Conservation (phyloP, 179 eudicot genomes). For the Kewa caespitosa region DNA sequence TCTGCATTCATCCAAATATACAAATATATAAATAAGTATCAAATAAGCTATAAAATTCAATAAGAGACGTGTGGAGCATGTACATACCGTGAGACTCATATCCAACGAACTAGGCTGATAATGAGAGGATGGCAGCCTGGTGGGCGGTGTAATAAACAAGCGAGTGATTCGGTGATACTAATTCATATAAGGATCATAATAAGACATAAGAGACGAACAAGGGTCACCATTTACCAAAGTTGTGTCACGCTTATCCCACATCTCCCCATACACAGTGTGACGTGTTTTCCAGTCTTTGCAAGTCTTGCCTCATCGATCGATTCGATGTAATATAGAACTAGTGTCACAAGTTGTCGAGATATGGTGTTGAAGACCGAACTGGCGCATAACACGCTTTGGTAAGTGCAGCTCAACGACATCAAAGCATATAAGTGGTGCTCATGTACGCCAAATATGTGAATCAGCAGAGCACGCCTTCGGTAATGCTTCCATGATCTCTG, state of each 20-base stretch:
- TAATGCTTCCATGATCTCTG: background rate
- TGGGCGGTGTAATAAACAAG: background rate
- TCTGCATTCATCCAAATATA: too few relatives aligned
- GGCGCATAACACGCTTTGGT: background rate
- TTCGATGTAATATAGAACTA: background rate
- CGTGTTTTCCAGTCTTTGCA: background rate
- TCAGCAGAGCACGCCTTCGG: background rate
- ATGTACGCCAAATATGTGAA: background rate
- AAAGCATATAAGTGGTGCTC: background rate
- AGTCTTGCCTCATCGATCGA: background rate
- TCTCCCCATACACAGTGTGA: background rate
- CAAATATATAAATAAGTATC: too few relatives aligned
- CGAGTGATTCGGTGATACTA: background rate
- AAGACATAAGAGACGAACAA: background rate
- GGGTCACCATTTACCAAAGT: background rate
- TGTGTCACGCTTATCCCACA: background rate
- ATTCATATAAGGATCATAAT: background rate
- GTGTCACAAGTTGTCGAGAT: background rate
- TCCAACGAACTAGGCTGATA: too few relatives aligned
- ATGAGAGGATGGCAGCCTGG: background rate
- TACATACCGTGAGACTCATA: too few relatives aligned
- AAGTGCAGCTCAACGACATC: background rate
- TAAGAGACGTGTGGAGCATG: too few relatives aligned
- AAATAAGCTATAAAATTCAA: too few relatives aligned
- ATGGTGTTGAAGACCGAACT: background rate